Conservation (phyloP, 1,284 basidiomycete species). For the Coniferiporia sulphurascens region DNA sequence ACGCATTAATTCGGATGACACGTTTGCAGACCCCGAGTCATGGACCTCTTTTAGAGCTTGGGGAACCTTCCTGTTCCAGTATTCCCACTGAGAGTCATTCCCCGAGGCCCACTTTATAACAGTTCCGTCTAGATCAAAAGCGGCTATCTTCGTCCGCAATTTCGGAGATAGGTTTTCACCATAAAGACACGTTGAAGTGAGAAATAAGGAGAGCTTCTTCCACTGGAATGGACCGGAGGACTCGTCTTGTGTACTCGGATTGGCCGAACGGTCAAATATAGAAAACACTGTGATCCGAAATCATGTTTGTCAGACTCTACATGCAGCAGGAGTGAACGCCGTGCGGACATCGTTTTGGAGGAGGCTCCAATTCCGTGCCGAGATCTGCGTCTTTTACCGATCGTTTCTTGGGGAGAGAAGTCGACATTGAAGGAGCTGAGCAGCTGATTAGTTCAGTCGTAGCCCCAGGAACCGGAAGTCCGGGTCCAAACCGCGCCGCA, state of each 20-base stretch:
- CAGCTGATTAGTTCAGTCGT: too few species aligned
- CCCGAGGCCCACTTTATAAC: conserved; percentile 64
- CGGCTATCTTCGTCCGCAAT: conserved; percentile 55
- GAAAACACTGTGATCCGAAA: conserved; percentile 2
- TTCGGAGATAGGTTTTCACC: conserved; percentile 51
- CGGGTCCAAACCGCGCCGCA: too few species aligned
- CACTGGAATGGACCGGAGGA: conserved; percentile 43
- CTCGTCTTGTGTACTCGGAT: background rate
- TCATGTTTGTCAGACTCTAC: background rate
- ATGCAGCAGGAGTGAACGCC: background rate
- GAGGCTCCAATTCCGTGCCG: background rate
- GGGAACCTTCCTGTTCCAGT: conserved; percentile 73
- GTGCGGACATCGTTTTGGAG: background rate
- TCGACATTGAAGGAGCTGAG: background rate
- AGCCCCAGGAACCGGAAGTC: too few species aligned
- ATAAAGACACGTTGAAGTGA: conserved; percentile 54
- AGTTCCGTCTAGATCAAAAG: conserved; percentile 88
- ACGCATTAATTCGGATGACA: background rate
- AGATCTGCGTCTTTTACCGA: background rate
- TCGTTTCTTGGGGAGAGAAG: background rate
- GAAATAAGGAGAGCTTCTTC: conserved; percentile 32
- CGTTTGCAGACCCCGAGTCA: conserved; percentile 50
- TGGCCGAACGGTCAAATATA: conserved; percentile 1
- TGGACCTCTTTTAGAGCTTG: conserved; percentile 56
- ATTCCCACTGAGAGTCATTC: conserved; percentile 61